Percentiles rank a stretch among this genome's conserved stretches.
These are phyloP conservation scores for Calonectria ilicicola DNA, from an alignment of 2,329 filamentous ascomycete genomes.

Conservation along the genomic window DNA sequence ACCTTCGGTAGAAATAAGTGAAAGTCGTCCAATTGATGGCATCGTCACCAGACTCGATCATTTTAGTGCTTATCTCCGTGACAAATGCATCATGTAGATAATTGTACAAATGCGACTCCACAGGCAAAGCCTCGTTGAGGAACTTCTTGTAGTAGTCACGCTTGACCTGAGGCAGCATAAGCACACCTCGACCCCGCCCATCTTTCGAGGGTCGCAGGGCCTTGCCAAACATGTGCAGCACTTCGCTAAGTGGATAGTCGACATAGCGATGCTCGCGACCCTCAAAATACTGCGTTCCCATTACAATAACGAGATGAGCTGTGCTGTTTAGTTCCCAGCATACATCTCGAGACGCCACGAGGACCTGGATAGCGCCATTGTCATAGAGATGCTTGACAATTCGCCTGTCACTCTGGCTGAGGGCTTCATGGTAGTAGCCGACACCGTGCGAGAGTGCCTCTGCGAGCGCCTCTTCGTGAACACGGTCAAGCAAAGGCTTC, in stretches of 20 bases:
- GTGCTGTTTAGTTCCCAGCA: slow-evolving; percentile 94
- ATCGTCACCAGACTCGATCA: slow-evolving; percentile 94
- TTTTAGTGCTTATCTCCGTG: slow-evolving; percentile 95
- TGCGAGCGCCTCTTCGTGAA: slow-evolving; percentile 88
- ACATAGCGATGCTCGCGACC: slow-evolving; percentile 97
- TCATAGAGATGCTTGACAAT: slow-evolving; percentile 94
- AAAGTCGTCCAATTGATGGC: slow-evolving; percentile 99
- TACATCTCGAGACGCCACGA: slow-evolving; percentile 83
- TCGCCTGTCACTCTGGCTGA: slow-evolving; percentile 88
- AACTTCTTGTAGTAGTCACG: slow-evolving; percentile 99
- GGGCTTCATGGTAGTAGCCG: slow-evolving; percentile 96
- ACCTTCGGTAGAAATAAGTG: slow-evolving; percentile 95
- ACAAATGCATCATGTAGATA: slow-evolving; percentile 97
- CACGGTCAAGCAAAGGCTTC: slow-evolving; percentile 80
- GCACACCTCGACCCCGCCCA: slow-evolving; percentile 86
- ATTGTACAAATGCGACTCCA: slow-evolving; percentile 92
- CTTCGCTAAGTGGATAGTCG: slow-evolving; percentile 93
- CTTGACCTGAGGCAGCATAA: slow-evolving; percentile 96
- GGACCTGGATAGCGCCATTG: slow-evolving; percentile 88
- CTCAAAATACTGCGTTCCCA: slow-evolving; percentile 98
- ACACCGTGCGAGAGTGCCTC: slow-evolving; percentile 94
- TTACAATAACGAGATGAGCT: slow-evolving; percentile 92
- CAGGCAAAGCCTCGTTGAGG: slow-evolving; percentile 92
- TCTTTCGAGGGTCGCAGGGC: slow-evolving; percentile 84
- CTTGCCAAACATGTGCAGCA: slow-evolving; percentile 98